Conservation (phyloP, 108 stramenopile genomes). For the Mediolabrus comicus region DNA sequence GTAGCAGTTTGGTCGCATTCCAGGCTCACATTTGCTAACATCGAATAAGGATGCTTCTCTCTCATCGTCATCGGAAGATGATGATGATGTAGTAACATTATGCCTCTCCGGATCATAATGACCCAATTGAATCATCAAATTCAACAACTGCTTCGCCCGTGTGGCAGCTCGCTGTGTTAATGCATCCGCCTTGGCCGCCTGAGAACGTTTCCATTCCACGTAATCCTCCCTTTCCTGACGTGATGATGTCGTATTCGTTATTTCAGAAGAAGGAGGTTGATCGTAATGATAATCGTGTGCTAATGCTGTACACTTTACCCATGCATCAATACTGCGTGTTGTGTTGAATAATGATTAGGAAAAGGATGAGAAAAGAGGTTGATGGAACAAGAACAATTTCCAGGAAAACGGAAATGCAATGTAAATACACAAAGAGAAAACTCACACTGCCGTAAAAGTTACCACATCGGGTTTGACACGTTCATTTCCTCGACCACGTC, state of each 20-base stretch:
- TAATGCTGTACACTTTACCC: constrained; percentile 51
- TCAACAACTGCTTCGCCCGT: constrained; percentile 40
- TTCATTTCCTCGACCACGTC: constrained; percentile 17
- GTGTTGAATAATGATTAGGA: neutral
- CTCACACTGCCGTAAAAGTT: constrained; percentile 56
- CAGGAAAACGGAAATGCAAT: neutral
- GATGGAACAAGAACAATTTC: neutral
- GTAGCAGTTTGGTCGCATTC: constrained; percentile 48
- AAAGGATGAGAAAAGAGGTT: neutral
- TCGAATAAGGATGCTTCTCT: neutral
- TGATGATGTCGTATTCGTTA: neutral
- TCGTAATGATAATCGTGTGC: constrained; percentile 44
- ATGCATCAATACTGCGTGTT: constrained; percentile 35
- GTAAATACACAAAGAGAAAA: neutral
- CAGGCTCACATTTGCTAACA: constrained; percentile 27
- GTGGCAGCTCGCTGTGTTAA: constrained; percentile 36
- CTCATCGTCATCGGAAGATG: neutral
- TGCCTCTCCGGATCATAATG: constrained; percentile 25
- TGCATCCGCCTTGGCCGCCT: constrained; percentile 34
- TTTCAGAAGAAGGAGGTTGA: neutral
- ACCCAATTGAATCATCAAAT: constrained; percentile 41
- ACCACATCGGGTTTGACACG: constrained; percentile 67
- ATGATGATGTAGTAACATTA: neutral
- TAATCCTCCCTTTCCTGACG: constrained; percentile 15
- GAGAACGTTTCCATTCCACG: constrained; percentile 27